Base-by-base conservation (phyloP, 495 filamentous ascomycete species). In the Amphirosellinia nigrospora region DNA sequence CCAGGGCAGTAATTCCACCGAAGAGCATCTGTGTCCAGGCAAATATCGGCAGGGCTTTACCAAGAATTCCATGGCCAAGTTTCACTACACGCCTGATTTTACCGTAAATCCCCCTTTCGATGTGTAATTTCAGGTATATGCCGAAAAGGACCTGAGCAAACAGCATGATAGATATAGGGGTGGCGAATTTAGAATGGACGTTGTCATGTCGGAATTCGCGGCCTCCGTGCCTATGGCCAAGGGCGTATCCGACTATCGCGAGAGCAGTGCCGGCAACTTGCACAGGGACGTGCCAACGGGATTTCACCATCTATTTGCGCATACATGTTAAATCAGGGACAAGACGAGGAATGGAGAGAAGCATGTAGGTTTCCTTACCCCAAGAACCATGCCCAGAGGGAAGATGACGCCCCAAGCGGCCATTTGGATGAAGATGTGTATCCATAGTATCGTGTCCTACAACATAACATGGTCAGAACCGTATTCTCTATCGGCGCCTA, bases 11-110 rank as follows among this genome's bases (percentile, higher is more conserved):
- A 74, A 99, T 97, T 10, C 96, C 96, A 36, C 96, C 96, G 79
- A 99, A 97, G 8, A 99, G 77, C 92, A 99, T 98, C 82, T 99
- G 96, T 10, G 91, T 88, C 96, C 96, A 99, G 45, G 91, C 87
- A 4, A 92, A 86, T 1, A 99, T 80, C 0, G 96, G 96, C 86
- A 98, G 91, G 0, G 87, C 79, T 79, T 97, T 98, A 43, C 96
- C 96, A 61, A 95, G 76, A 52, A 97, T 79, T 10, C 92, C 92
- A 76, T 99, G 96, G 21, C 86, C 83, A 43, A 89, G 76, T 4
- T 96, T 91, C 28, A 93, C 82, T 69, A 88, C 84, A 69, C 86
- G 87, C 55, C 96, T 89, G 63, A 97, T 91, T 63, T 88, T 86
- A 4, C 88, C 93, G 74, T 97, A 87, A 72, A 96, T 87, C 0